Base-by-base conservation (phyloP, 1,139 yeast species). In the Candida anutae region DNA sequence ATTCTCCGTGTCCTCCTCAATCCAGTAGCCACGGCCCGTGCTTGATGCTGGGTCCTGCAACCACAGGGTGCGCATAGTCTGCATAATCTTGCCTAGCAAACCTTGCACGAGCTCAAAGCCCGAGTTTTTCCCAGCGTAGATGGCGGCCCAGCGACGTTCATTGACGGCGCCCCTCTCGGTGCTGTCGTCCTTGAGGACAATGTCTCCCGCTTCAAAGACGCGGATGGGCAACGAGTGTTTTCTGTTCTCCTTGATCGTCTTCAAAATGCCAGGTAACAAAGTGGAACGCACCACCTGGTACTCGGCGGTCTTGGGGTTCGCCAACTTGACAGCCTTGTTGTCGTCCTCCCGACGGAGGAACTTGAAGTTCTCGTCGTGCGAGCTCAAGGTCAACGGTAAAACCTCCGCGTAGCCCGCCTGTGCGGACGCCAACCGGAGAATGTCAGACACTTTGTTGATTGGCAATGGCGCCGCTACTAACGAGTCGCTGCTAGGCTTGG, bases 241-340 rank as follows among this genome's bases (percentile, higher is more conserved):
- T 65, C 95, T 80, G 64, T 93, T 93, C 63, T 93, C 98, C 53
- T 85, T 80, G 43, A 93, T 80, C 19, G 98, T 90, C 62, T 93
- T 93, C 51, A 93, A 74, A 38, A 93, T 73, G 43, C 99, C 99
- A 28, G 98, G 96, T 35, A 90, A 65, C 43, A 93, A 69, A 21
- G 94, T 76, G 13, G 98, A 90, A 67, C 98, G 80, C 22, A 93
- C 97, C 35, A 93, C 98, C 64, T 93, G 96, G 58, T 90, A 93
- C 62, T 93, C 99, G 28, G 77, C 60, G 13, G 98, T 90, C 66
- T 93, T 93, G 38, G 99, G 99, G 59, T 93, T 93, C 34, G 83
- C 97, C 46, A 93, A 74, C 46, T 81, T 77, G 32, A 93, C 97
- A 22, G 93, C 97, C 30, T 63, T 62, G 13, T 71, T 71, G 50